Conservation (phyloP, 129 eudicot species). For the Solidago caesia region DNA sequence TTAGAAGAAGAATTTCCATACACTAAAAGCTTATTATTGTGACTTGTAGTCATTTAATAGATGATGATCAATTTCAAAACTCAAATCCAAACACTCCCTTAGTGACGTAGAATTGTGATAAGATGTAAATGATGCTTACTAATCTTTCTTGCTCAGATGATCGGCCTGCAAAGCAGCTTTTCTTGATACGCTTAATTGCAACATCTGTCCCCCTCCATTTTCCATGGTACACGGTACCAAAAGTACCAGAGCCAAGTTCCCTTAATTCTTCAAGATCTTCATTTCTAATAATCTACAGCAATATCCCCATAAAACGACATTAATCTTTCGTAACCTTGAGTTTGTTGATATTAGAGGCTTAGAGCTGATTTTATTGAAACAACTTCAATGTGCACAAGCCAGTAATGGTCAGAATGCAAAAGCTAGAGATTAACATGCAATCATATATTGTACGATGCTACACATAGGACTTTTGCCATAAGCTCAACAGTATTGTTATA, state of each 20-base stretch:
- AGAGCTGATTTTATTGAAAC: conserved; percentile 3
- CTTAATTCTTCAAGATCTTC: conserved; percentile 90
- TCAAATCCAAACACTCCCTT: conserved; percentile 4
- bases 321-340: conserved; percentile 5
- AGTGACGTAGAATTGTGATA: background rate
- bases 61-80: background rate
- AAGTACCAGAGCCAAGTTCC: conserved; percentile 96
- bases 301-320: conserved; percentile 8
- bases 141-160: conserved; percentile 93
- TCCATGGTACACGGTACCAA: conserved; percentile 93
- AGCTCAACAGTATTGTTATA: conserved; percentile 26
- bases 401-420: background rate
- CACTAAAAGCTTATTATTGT: too few relatives aligned
- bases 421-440: background rate
- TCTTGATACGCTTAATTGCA: conserved; percentile 87
- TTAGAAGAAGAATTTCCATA: too few relatives aligned
- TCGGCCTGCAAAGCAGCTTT: conserved; percentile 83
- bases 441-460: background rate
- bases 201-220: conserved; percentile 99
- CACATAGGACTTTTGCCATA: background rate
- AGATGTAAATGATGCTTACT: conserved; percentile 37
- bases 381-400: conserved; percentile 1
- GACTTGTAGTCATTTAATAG: too few relatives aligned
- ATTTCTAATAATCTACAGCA: conserved; percentile 68
- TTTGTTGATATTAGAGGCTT: background rate